Conservation (phyloP, 2,329 filamentous ascomycete genomes). For the Pestalotiopsis sp. region DNA sequence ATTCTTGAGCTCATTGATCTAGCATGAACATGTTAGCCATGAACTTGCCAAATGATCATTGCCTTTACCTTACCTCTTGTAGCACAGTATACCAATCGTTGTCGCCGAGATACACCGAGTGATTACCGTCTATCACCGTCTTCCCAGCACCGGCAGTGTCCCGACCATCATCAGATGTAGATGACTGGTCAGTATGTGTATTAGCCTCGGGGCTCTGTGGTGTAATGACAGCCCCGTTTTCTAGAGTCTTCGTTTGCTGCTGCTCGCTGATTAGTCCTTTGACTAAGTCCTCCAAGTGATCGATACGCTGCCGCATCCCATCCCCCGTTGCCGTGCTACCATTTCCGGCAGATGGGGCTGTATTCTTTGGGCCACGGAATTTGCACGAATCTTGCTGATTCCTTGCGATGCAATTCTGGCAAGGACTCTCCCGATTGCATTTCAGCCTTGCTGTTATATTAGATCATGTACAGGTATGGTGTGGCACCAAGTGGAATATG, state of each 20-base stretch:
- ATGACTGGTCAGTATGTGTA: neutral
- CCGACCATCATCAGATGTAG: neutral
- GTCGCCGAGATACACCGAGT: slow-evolving; percentile 24
- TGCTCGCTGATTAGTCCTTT: slow-evolving; percentile 21
- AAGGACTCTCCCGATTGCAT: slow-evolving; percentile 31
- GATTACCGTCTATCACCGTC: slow-evolving; percentile 24
- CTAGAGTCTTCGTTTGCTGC: neutral
- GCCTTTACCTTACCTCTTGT: slow-evolving; percentile 25
- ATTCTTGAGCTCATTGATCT: slow-evolving; percentile 30
- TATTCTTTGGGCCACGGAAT: slow-evolving; percentile 24
- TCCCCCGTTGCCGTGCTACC: slow-evolving; percentile 13
- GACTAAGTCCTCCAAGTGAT: slow-evolving; percentile 23
- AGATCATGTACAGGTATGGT: neutral
- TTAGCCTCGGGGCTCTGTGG: neutral
- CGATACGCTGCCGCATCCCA: slow-evolving; percentile 25
- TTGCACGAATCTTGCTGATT: slow-evolving; percentile 23
- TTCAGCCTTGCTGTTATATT: slow-evolving; percentile 23
- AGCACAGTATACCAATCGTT: slow-evolving; percentile 29
- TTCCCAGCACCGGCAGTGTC: slow-evolving; percentile 14
- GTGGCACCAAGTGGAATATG: neutral
- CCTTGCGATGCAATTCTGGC: slow-evolving; percentile 30
- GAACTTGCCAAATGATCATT: neutral
- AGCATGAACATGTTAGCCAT: slow-evolving; percentile 11
- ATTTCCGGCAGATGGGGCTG: neutral
- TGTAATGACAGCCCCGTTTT: neutral